Evolutionary conservation across 2,329 filamentous ascomycete genomes (phyloP).

Genomic region (Lasiodiplodia hormozganensis): DNA sequence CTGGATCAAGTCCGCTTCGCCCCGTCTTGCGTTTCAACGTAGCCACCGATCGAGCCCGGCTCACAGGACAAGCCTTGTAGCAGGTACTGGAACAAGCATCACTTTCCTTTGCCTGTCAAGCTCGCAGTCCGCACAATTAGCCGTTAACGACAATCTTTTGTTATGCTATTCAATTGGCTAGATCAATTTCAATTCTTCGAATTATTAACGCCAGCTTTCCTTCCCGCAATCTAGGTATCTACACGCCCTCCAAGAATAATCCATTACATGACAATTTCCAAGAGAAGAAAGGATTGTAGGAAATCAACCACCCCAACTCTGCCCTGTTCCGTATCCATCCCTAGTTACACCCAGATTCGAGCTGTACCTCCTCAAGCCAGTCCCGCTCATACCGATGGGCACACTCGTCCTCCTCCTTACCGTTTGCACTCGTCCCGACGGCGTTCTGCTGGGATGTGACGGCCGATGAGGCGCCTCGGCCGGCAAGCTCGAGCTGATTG

Average conservation of each 20-base stretch:
- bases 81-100: background rate
- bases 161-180: background rate
- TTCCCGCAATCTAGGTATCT: background rate
- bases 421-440: slow-evolving; percentile 35
- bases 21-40: background rate
- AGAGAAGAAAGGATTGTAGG: background rate
- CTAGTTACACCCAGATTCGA: slow-evolving; percentile 52
- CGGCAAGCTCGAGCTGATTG: background rate
- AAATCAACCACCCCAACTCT: slow-evolving; percentile 26
- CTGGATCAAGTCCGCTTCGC: background rate
- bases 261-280: background rate
- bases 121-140: background rate
- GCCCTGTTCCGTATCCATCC: slow-evolving; percentile 37
- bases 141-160: background rate
- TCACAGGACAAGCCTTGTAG: background rate
- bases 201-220: background rate
- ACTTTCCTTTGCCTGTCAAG: slow-evolving; percentile 1
- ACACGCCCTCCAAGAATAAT: background rate
- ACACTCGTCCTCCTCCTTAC: slow-evolving; percentile 50
- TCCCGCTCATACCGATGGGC: slow-evolving; percentile 53
- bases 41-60: background rate
- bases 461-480: slow-evolving; percentile 29
- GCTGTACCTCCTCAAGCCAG: slow-evolving; percentile 52
- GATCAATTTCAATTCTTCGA: background rate
- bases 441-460: slow-evolving; percentile 30